phyloP scores from a whole-genome alignment of 768 basidiomycete genomes.

The Amanita pallidorosea region DNA sequence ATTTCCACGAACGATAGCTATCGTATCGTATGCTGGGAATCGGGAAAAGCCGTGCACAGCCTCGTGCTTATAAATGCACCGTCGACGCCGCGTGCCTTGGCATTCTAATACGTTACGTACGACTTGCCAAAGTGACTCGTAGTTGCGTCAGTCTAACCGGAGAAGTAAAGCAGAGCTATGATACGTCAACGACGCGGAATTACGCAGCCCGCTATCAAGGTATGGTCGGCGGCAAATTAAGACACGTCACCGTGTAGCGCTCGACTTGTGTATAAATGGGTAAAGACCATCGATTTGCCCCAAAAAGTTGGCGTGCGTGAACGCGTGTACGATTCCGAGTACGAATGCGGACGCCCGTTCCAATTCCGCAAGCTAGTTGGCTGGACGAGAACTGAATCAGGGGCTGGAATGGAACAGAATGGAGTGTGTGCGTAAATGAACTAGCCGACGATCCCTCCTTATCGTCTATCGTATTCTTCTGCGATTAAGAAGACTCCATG shows the following conservation, averaged over 20 bases:
- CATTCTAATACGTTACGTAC: too few relatives aligned
- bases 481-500: background rate
- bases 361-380: background rate
- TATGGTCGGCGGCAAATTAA: background rate
- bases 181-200: too few relatives aligned
- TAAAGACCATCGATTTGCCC: background rate
- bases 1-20: background rate
- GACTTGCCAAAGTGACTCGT: background rate
- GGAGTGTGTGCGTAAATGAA: background rate
- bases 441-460: constrained; percentile 1
- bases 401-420: background rate
- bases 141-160: background rate
- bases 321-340: background rate
- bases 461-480: background rate
- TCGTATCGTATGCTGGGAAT: background rate
- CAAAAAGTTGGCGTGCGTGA: background rate
- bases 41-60: background rate
- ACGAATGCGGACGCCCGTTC: background rate
- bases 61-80: background rate
- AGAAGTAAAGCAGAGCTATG: background rate
- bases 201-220: background rate
- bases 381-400: background rate
- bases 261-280: background rate
- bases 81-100: background rate
- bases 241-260: background rate